Base-by-base conservation (phyloP, 768 basidiomycete genomes). In the Leucocoprinus sp. region DNA sequence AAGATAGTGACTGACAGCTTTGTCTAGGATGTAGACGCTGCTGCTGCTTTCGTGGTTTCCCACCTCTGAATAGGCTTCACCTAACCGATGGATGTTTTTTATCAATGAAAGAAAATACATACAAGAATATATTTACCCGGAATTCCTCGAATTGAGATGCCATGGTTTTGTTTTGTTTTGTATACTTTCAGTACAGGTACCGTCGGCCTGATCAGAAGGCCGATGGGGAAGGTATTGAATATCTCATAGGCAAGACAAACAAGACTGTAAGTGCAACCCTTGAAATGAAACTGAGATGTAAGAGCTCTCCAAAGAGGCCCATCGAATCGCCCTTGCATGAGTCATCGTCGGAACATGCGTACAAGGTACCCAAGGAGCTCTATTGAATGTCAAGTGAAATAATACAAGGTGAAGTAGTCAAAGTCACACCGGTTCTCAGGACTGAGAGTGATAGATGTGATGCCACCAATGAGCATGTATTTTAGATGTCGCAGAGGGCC, bases 1-100 rank as follows among this genome's bases (percentile, higher is more conserved):
- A 18, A 5, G 23, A 18, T 17, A 4, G 8, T n/a, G 17, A 42
- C 46, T 48, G 8, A 48, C 40, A 5, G 19, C 8, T 6, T 17
- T 5, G 5, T 2, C 21, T n/a, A 48, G 46, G 18, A 48, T 22
- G 40, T 34, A n/a, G 38, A 29, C n/a, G 4, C 24, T 6, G 46
- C 46, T 7, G 46, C 46, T 17, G 31, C 33, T 27, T 48, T 42
- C 33, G 40, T 48, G 17, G 33, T 9, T 48, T 42, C 46, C 19
- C 46, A 48, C 9, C 23, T 48, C 22, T 48, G 24, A 48, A 6
- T 24, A 5, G 9, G 19, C n/a, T 15, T 17, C n/a, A 8, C 8
- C 4, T 5, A 37, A n/a, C 19, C 21, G 12, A 18, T 37, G 19
- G 2, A 28, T 21, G 11, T 8, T 34, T 11, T 35, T 17, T 23